Conservation (phyloP, 2,329 filamentous ascomycete genomes). For the Botrytis sinoallii region DNA sequence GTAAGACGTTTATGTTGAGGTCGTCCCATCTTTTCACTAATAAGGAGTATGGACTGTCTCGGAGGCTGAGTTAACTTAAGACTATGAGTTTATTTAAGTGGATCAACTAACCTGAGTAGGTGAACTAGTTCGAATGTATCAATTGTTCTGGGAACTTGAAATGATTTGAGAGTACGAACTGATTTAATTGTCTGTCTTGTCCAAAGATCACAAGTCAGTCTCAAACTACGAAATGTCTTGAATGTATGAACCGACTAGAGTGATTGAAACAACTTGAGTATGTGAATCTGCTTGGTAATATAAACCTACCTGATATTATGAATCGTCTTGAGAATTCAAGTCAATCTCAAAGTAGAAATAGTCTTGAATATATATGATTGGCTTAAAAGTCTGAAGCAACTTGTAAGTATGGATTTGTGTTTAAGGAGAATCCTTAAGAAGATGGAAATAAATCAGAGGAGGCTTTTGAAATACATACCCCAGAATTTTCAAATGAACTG, state of each 20-base stretch:
- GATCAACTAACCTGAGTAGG: neutral
- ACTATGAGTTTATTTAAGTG: neutral
- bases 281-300: neutral
- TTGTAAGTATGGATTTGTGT: neutral
- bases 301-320: neutral
- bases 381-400: neutral
- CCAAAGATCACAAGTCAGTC: neutral
- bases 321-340: neutral
- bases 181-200: neutral
- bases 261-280: neutral
- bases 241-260: neutral
- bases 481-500: neutral
- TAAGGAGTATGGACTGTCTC: neutral
- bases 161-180: neutral
- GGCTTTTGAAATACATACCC: neutral
- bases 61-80: neutral
- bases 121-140: neutral
- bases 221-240: neutral
- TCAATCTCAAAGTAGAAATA: neutral
- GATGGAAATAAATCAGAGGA: neutral
- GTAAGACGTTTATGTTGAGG: neutral
- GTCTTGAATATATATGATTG: neutral
- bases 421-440: neutral
- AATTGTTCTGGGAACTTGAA: neutral
- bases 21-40: neutral